Evolutionary conservation across 345 rosid species (phyloP), one percentile per base, ranked within the genome.

Genomic region (Linum lewisii): DNA sequence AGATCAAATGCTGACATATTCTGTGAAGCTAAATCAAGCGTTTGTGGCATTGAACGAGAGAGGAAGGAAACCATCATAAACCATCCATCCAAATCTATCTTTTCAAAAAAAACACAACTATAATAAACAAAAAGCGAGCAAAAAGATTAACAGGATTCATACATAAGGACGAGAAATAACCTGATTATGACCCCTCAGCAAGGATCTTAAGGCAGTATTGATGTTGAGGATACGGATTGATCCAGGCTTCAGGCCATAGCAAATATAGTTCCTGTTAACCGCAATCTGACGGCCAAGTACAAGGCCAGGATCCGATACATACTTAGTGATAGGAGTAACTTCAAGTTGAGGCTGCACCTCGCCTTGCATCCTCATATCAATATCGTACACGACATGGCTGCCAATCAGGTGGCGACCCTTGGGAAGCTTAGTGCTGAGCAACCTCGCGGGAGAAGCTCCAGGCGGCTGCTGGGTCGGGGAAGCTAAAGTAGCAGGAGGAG

Each of bases 271-370:
- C 73, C 72, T 74, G 58, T 82, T 92, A 24, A 86, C 95, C 5
- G 97, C 95, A 63, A 92, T 86, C 69, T 89, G 97, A 5, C 91
- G 72, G 7, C 99, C 99, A 22, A 92, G 68, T 0, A 81, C 75
- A 13, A 85, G 93, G 70, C 78, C 87, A 42, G 97, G 95, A 64
- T 92, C 97, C 49, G 95, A 88, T 5, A 69, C 78, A 68, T 92
- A 92, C 69, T 83, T 89, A 6, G 99, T 89, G 60, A 93, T 93
- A 26, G 99, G 97, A 61, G 87, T 85, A 49, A 79, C 94, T 79
- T 86, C 99, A 1, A 93, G 94, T 79, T 85, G 86, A 1, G 94
- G 88, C 71, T 85, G 91, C 59, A 69, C 65, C 78, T 84, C 94
- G 11, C 90, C 96, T 2, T 69, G 81, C 60, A 80, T 24, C 69